Evolutionary conservation across 768 basidiomycete species (phyloP), one percentile per base, ranked within the genome.

Genomic region (Boletus subcaerulescens): DNA sequence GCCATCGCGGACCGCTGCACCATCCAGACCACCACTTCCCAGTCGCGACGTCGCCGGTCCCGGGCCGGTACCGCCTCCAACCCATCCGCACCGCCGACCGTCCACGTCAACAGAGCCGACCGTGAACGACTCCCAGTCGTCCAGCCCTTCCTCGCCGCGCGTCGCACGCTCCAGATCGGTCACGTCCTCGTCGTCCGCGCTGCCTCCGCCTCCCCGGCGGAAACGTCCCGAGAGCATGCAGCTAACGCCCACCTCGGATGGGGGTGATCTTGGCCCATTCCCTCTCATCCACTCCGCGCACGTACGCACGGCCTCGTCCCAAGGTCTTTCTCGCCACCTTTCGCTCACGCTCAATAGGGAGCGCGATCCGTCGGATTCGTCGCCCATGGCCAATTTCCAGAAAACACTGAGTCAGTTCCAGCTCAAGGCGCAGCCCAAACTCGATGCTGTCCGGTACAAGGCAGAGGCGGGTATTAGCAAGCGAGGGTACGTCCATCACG

Each of bases 171-270:
- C 81, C 36, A 83, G 77, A 60, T 84, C 83, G 0, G 61, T 85
- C 67, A 79, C 73, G 1, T 65, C 73, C 11, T 66, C 74, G 13
- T 70, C 74, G 4, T 65, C 73, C 0, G 24, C 22, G 2, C 60
- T 54, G 4, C 83, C 80, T 0, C 83, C 82, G 0, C 80, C 80
- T 1, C 67, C 74, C 6, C 73, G 80, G 10, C 71, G 80, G 11
- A 78, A 74, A 44, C 75, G 87, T 2, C 87, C 86, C 0, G 86
- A 87, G 61, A 89, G 86, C 60, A 76, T 83, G 42, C 86, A 87
- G 58, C 60, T 85, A n/a, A 59, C 57, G 5, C 40, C 61, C 0
- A 53, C 52, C 11, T 61, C 60, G 9, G 58, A 46, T 22, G 35
- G 32, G 35, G 60, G 38, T 13, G 69, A 65, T 8, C 29, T 29